Evolutionary conservation across 306 rosid genomes (phyloP), one percentile per base, ranked within the genome.

Genomic region (Psophocarpus tetragonolobus): DNA sequence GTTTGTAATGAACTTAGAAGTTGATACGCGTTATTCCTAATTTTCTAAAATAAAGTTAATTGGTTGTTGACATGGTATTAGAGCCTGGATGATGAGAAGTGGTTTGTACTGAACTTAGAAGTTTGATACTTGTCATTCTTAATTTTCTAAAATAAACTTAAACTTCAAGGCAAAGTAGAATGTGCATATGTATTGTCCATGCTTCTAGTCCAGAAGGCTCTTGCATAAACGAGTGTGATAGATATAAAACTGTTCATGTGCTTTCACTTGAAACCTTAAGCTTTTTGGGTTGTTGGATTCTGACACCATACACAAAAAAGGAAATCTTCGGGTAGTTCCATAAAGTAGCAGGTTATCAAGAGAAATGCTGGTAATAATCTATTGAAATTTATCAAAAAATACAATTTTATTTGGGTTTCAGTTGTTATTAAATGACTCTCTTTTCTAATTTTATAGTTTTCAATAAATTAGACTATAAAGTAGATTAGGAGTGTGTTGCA

Each of bases 101-200:
- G 26, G 21, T 42, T 41, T 2, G n/a, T n/a, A n/a, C n/a, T n/a
- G 70, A 15, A 26, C 60, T 23, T 54, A 24, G 62, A 29, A 73
- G 61, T 33, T 38, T 74, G 21, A 44, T 60, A 17, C 70, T 10
- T 74, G 11, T 26, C 32, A 30, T 35, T 26, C 33, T 15, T 1
- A 3, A 10, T 42, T 74, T 39, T 29, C 5, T 12, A 42, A 74
- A 58, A 1, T 74, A 15, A 56, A 27, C 32, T 27, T 29, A 26
- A 30, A 42, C 41, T 73, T 30, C 68, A 15, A 61, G 8, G 21
- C 58, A n/a, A 58, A 58, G 44, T 38, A 39, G 17, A 24, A 39
- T 73, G 77, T 21, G 53, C 24, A 54, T 67, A 42, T 41, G 73
- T 36, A 10, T 57, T 53, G 26, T 73, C 68, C 68, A 36, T 26